Evolutionary conservation across 2,329 filamentous ascomycete genomes (phyloP).

Genomic region (Graphiopsis chlorocephala): DNA sequence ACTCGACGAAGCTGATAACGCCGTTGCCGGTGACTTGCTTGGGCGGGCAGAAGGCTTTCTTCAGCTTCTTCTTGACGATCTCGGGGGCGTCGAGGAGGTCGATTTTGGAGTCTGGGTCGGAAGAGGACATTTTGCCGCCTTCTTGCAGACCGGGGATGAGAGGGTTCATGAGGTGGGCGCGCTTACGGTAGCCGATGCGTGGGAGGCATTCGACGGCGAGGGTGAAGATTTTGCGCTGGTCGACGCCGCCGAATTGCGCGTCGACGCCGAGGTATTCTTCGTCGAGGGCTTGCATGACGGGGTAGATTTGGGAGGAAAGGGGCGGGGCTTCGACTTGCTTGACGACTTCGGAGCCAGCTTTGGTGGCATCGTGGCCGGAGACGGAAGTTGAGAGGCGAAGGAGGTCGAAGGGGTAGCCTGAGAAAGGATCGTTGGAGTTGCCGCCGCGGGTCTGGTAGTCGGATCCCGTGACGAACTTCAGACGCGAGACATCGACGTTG

Average conservation of each 20-base stretch:
- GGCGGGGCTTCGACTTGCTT: slow-evolving; percentile 82
- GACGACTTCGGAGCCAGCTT: slow-evolving; percentile 88
- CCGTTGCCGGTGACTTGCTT: slow-evolving; percentile 81
- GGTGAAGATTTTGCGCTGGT: slow-evolving; percentile 87
- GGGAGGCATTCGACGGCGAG: slow-evolving; percentile 82
- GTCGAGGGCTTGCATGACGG: slow-evolving; percentile 84
- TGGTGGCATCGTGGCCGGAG: slow-evolving; percentile 78
- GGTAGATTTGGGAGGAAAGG: slow-evolving; percentile 74
- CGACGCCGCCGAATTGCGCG: slow-evolving; percentile 78
- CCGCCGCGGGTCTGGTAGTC: slow-evolving; percentile 52
- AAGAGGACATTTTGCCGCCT: slow-evolving; percentile 75
- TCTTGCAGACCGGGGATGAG: slow-evolving; percentile 80
- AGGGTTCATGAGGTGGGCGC: slow-evolving; percentile 74
- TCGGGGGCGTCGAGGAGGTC: slow-evolving; percentile 83
- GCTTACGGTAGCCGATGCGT: slow-evolving; percentile 76
- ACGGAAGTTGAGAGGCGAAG: slow-evolving; percentile 71
- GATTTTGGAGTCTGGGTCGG: slow-evolving; percentile 78
- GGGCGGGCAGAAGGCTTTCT: slow-evolving; percentile 78
- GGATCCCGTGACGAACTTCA: slow-evolving; percentile 81
- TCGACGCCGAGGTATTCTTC: slow-evolving; percentile 88
- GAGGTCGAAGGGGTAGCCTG: slow-evolving; percentile 80
- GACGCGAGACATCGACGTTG: slow-evolving; percentile 71
- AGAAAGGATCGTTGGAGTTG: slow-evolving; percentile 51
- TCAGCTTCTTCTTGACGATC: slow-evolving; percentile 74
- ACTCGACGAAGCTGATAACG: slow-evolving; percentile 80